Base-by-base conservation (phyloP, 2,329 filamentous ascomycete genomes). In the Diaporthe citri region DNA sequence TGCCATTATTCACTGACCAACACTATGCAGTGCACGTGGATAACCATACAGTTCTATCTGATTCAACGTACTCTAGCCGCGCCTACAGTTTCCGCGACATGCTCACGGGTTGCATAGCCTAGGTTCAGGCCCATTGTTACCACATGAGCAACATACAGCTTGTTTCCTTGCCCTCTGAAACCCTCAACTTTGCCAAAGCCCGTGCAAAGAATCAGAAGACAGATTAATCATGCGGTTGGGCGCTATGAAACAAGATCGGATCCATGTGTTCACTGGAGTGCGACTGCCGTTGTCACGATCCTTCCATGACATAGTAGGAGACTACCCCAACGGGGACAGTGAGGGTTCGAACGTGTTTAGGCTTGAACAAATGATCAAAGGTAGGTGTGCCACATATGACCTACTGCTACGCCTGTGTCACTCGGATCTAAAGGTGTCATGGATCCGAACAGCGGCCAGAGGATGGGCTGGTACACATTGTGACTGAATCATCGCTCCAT, bases 281-380 rank as follows among this genome's bases (percentile, higher is more conserved):
- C 34, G 15, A 69, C 64, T 69, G 64, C 51, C n/a, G 5, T 34
- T 28, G 64, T 55, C 64, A 69, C 64, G 15, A 41, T 36, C n/a
- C 34, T 55, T 52, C 48, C 9, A 46, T 1, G 4, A 55, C 64
- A n/a, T 48, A 69, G 39, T 69, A 28, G 20, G 31, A 25, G 46
- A 20, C 7, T 4, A 15, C 4, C 48, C 20, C 12, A 41, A 28
- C n/a, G 5, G 48, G 43, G 20, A 55, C 9, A 31, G 46, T 41
- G n/a, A 55, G 28, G 34, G n/a, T 41, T 55, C 3, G 48, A 69
- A 13, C 7, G 20, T 69, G 25, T 22, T 22, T n/a, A 22, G 64
- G 48, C 1, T 55, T 41, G 46, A 34, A n/a, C 46, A 34, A 55
- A 69, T 69, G 15, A 69, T 51, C 34, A 69, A 55, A 17, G 8